phyloP scores from a whole-genome alignment of 768 basidiomycete species.

The Strobilomyces echinocephalus region DNA sequence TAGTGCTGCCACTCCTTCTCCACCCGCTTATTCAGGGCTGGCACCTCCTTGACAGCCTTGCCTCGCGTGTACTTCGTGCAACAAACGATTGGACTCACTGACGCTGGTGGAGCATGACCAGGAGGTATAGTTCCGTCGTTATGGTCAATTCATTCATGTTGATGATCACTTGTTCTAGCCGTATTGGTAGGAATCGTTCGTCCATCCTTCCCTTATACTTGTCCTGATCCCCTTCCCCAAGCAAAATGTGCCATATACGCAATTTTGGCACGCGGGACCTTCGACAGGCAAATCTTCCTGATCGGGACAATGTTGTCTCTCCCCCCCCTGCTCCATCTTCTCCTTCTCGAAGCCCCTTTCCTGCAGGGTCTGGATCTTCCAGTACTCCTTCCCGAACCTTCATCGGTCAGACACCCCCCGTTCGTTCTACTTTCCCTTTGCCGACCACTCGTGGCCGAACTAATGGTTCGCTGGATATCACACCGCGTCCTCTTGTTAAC shows the following conservation, averaged over 20 bases:
- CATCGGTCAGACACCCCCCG: constrained; percentile 24
- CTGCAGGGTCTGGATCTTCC: constrained; percentile 8
- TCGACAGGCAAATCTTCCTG: constrained; percentile 64
- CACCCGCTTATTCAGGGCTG: constrained; percentile 1
- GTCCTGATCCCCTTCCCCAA: constrained; percentile 28
- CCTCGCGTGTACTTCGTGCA: constrained; percentile 71
- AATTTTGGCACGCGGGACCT: constrained; percentile 74
- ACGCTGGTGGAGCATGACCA: constrained; percentile 79
- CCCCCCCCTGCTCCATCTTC: constrained; percentile 30
- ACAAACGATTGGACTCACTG: constrained; percentile 72
- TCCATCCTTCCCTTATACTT: neutral
- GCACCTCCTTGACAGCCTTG: constrained; percentile 51
- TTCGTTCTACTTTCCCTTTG: constrained; percentile 33
- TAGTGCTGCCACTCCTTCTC: constrained; percentile 1
- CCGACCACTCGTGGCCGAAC: constrained; percentile 22
- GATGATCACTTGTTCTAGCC: constrained; percentile 27
- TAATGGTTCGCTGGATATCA: constrained; percentile 25
- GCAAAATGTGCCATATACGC: constrained; percentile 79
- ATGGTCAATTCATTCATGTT: neutral
- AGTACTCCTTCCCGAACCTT: constrained; percentile 8
- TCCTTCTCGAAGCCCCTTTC: constrained; percentile 24
- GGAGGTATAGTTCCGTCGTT: constrained; percentile 45
- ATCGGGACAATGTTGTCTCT: constrained; percentile 36
- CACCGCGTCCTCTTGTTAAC: constrained; percentile 8
- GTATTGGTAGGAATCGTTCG: constrained; percentile 36